A percentile compares a stretch with the other conserved stretches of the same genome.
Evolutionary conservation across 208 protist genomes (phyloP).

Genomic region (Zelonia costaricensis): DNA sequence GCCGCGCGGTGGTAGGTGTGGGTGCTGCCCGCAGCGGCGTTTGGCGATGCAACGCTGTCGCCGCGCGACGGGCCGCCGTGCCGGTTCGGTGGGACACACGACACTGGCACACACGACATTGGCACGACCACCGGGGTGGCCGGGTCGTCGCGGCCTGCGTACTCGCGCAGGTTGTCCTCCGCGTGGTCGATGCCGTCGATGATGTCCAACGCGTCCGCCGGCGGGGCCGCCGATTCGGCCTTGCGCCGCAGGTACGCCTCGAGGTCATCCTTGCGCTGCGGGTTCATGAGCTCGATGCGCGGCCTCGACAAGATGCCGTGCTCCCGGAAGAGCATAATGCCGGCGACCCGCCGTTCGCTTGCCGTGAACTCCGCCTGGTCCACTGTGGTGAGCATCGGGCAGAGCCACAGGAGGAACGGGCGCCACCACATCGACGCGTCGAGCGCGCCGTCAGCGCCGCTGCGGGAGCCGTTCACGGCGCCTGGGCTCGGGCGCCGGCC

Average conservation of each 20-base stretch:
- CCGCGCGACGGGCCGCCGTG: not conserved
- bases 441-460: not conserved
- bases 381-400: slow-evolving; percentile 50
- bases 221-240: slow-evolving; percentile 15
- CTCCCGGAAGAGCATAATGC: slow-evolving; percentile 58
- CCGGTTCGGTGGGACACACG: slow-evolving; percentile 14
- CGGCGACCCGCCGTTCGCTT: slow-evolving; percentile 49
- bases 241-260: slow-evolving; percentile 57
- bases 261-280: slow-evolving; percentile 46
- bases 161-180: slow-evolving; percentile 12
- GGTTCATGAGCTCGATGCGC: slow-evolving; percentile 66
- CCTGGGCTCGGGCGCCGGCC: not conserved
- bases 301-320: slow-evolving; percentile 41
- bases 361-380: slow-evolving; percentile 47
- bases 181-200: slow-evolving; percentile 22
- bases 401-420: slow-evolving; percentile 68
- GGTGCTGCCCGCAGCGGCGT: not conserved
- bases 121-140: slow-evolving; percentile 7
- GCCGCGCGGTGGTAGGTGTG: too few species aligned
- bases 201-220: slow-evolving; percentile 22
- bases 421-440: slow-evolving; percentile 50
- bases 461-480: not conserved
- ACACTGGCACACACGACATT: too few species aligned
- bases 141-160: not conserved
- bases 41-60: not conserved